Conservation (phyloP, 1,284 basidiomycete genomes). For the Boletus nobilissimus region DNA sequence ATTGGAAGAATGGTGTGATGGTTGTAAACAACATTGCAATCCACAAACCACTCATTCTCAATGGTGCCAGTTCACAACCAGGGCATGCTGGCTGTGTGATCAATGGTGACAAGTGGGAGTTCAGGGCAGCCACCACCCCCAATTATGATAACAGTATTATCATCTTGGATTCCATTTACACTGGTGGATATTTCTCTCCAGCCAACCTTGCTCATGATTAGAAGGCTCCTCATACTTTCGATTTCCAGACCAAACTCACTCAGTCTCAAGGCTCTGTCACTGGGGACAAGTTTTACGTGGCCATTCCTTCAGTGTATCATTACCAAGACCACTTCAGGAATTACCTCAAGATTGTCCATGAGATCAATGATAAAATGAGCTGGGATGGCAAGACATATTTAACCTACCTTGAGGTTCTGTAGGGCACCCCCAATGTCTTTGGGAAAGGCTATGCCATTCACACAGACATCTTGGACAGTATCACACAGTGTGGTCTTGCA, state of each 20-base stretch:
- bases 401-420: slow-evolving; percentile 37
- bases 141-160: slow-evolving; percentile 38
- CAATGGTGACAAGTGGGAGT: slow-evolving; percentile 42
- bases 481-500: slow-evolving; percentile 45
- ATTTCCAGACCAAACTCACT: slow-evolving; percentile 38
- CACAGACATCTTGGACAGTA: slow-evolving; percentile 46
- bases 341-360: slow-evolving; percentile 43
- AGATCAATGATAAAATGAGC: slow-evolving; percentile 41
- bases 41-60: slow-evolving; percentile 43
- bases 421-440: slow-evolving; percentile 43
- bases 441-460: slow-evolving; percentile 45
- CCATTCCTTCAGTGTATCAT: slow-evolving; percentile 39
- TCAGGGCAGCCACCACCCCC: slow-evolving; percentile 41
- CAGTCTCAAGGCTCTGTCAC: slow-evolving; percentile 33
- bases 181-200: slow-evolving; percentile 42
- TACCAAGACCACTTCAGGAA: slow-evolving; percentile 42
- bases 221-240: slow-evolving; percentile 34
- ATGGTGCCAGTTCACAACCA: slow-evolving; percentile 29
- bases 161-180: slow-evolving; percentile 43
- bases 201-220: slow-evolving; percentile 42
- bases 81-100: slow-evolving; percentile 42
- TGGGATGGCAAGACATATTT: slow-evolving; percentile 43
- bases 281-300: slow-evolving; percentile 40
- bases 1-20: slow-evolving; percentile 47
- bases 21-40: slow-evolving; percentile 38